Evolutionary conservation across 2,329 filamentous ascomycete genomes (phyloP), one percentile per base, ranked within the genome.

Genomic region (Arthrobotrys sphaeroides): DNA sequence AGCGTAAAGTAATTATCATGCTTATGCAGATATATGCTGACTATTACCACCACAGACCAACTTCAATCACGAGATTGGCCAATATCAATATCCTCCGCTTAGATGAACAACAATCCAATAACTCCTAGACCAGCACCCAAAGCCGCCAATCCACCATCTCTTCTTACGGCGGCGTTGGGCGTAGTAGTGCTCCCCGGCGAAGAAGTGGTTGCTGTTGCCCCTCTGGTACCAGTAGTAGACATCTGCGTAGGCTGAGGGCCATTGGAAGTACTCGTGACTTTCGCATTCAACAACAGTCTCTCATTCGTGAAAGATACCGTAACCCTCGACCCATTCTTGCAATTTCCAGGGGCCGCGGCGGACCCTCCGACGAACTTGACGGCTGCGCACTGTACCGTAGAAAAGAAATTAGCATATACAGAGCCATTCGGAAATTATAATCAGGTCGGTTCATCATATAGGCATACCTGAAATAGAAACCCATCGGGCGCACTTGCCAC

Each of bases 401-500:
- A 57, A 9, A 45, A 55, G 22, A 4, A 33, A 16, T 59, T 47
- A 73, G 40, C 31, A 60, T 22, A 18, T 45, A 6, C 5, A 28
- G 3, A 40, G 24, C n/a, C 1, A 20, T 36, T 31, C 47, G 24
- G 10, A 42, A 42, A 22, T 45, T 2, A 22, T 6, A 16, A 12
- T 18, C 38, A 31, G 22, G 33, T 5, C n/a, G n/a, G n/a, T n/a
- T n/a, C n/a, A n/a, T n/a, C n/a, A n/a, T n/a, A n/a, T 31, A 22
- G 20, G 12, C 43, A 45, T 49, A 77, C 73, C 60, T 77, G 73
- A 28, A 77, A 72, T 5, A 72, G 60, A 20, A 42, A 77, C 13
- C 73, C 73, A 51, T 77, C 73, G 3, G 73, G 53, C 12, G 73
- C 65, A 12, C 12, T 55, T 3, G 62, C 62, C 13, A 70, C 61